Conservation (phyloP, 495 filamentous ascomycete genomes). For the Tetracladium marchalianum region DNA sequence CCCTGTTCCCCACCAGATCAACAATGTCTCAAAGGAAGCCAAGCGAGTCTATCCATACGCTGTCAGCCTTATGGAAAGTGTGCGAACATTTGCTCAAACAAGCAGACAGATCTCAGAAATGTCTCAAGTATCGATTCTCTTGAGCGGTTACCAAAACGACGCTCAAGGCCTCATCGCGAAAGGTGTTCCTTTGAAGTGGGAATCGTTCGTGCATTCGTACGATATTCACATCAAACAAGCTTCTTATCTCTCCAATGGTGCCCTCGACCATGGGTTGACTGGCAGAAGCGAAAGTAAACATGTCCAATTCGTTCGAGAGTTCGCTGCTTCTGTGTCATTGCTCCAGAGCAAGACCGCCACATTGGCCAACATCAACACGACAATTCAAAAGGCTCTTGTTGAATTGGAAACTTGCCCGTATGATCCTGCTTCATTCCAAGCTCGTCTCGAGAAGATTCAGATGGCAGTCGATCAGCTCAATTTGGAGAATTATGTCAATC, state of each 20-base stretch:
- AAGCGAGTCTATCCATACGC: constrained; percentile 96
- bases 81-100: constrained; percentile 81
- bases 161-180: constrained; percentile 71
- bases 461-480: constrained; percentile 89
- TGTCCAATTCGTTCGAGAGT: constrained; percentile 90
- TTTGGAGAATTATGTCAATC: constrained; percentile 87
- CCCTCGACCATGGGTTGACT: constrained; percentile 45
- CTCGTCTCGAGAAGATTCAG: constrained; percentile 76
- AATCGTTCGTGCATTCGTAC: constrained; percentile 94
- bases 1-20: constrained; percentile 84
- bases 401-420: constrained; percentile 86
- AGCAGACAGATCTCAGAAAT: constrained; percentile 70
- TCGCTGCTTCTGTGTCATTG: constrained; percentile 71
- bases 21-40: constrained; percentile 92
- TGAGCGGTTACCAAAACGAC: constrained; percentile 86
- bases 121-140: constrained; percentile 72
- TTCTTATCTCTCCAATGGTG: constrained; percentile 45
- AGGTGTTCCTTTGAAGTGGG: constrained; percentile 86
- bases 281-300: constrained; percentile 77
- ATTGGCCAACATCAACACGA: constrained; percentile 68
- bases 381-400: constrained; percentile 66
- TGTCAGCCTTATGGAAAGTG: constrained; percentile 95
- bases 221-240: constrained; percentile 73
- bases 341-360: constrained; percentile 78
- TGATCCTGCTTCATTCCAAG: constrained; percentile 60